These are phyloP conservation scores for Penicillium sp. DNA, from an alignment of 2,329 filamentous ascomycete genomes.

Conservation along the genomic window DNA sequence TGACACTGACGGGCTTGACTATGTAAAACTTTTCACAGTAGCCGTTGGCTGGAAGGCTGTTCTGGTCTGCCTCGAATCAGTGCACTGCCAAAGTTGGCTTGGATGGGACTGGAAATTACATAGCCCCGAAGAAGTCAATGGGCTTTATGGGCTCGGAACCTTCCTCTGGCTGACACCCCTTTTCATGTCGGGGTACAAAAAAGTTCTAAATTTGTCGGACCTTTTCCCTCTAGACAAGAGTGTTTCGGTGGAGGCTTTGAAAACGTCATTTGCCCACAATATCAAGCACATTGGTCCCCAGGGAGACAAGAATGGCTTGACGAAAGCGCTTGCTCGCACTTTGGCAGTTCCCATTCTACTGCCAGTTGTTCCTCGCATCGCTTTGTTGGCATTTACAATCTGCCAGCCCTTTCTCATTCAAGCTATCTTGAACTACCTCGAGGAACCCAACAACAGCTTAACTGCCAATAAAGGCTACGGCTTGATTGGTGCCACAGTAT, in stretches of 20 bases:
- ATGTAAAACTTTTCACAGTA: not conserved
- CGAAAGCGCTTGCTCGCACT: not conserved
- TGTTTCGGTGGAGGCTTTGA: not conserved
- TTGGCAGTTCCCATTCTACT: not conserved
- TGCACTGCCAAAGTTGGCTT: not conserved
- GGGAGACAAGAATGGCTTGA: not conserved
- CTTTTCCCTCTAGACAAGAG: not conserved
- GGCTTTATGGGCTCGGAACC: not conserved
- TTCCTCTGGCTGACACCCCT: not conserved
- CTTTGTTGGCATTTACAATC: not conserved
- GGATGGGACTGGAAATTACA: not conserved
- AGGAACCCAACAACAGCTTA: not conserved
- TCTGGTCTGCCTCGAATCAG: not conserved
- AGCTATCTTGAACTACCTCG: not conserved
- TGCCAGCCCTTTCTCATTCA: not conserved
- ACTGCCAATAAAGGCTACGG: constrained; percentile 30
- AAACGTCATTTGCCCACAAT: not conserved
- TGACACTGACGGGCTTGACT: not conserved
- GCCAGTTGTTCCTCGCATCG: not conserved
- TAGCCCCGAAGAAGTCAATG: not conserved
- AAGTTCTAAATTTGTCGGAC: not conserved
- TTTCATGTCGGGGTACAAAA: not conserved
- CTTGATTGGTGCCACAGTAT: constrained; percentile 43
- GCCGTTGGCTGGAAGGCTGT: not conserved
- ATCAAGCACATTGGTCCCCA: not conserved